These are phyloP conservation scores for Neonectria hederae DNA, from an alignment of 2,329 filamentous ascomycete species.

Conservation along the genomic window DNA sequence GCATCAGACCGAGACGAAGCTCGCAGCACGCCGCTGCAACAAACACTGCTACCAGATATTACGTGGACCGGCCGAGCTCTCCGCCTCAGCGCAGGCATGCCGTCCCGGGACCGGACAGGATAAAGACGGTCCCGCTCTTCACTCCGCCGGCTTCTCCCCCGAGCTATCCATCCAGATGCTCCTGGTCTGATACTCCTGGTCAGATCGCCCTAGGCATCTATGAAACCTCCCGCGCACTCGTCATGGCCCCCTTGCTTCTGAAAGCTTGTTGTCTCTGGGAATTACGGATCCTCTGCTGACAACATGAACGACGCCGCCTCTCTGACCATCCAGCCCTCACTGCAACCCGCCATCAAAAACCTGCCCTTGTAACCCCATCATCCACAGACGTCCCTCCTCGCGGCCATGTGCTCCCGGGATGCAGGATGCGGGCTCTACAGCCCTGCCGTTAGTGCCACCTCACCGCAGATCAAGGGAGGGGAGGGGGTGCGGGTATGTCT, in stretches of 20 bases:
- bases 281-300: slow-evolving; percentile 19
- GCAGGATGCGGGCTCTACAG: slow-evolving; percentile 12
- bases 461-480: slow-evolving; percentile 8
- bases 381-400: slow-evolving; percentile 33
- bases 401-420: slow-evolving; percentile 37
- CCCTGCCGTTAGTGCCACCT: slow-evolving; percentile 22
- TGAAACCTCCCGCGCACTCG: background rate
- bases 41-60: slow-evolving; percentile 27
- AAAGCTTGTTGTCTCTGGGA: slow-evolving; percentile 2
- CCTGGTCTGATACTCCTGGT: slow-evolving; percentile 1
- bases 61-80: slow-evolving; percentile 26
- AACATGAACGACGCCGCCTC: slow-evolving; percentile 9
- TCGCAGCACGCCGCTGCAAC: slow-evolving; percentile 9
- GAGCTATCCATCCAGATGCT: slow-evolving; percentile 24
- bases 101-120: slow-evolving; percentile 39
- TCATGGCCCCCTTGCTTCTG: slow-evolving; percentile 1
- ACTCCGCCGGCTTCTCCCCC: slow-evolving; percentile 18
- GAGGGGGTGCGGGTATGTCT: slow-evolving; percentile 7
- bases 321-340: slow-evolving; percentile 23
- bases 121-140: slow-evolving; percentile 23
- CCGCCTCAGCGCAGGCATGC: slow-evolving; percentile 34
- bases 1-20: slow-evolving; percentile 1
- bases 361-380: slow-evolving; percentile 21
- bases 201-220: slow-evolving; percentile 7
- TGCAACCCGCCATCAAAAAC: slow-evolving; percentile 22